These are phyloP conservation scores for Trichoderma lentiforme DNA, from an alignment of 2,329 filamentous ascomycete genomes.

Conservation along the genomic window DNA sequence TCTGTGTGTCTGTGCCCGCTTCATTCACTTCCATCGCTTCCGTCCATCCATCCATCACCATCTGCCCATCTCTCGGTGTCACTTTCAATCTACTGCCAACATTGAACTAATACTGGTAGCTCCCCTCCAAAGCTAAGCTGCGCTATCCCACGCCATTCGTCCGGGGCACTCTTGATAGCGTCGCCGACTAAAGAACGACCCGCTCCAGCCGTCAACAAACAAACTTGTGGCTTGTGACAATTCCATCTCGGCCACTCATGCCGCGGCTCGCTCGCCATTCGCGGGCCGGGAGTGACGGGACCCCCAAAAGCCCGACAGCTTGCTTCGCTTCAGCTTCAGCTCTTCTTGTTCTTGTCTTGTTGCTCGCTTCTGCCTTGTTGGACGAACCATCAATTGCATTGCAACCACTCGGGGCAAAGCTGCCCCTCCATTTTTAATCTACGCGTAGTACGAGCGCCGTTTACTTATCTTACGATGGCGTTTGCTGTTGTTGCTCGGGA, in stretches of 20 bases:
- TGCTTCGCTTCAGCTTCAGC: not conserved
- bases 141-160: conserved; percentile 6
- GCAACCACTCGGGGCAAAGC: not conserved
- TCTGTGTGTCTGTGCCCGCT: not conserved
- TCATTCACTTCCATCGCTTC: not conserved
- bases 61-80: not conserved
- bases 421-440: not conserved
- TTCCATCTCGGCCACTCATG: not conserved
- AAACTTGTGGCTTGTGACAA: not conserved
- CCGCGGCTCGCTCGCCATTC: not conserved
- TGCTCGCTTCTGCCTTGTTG: not conserved
- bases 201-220: not conserved
- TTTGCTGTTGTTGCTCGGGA: not conserved
- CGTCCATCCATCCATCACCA: not conserved
- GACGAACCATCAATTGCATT: not conserved
- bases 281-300: conserved; percentile 9
- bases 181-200: not conserved
- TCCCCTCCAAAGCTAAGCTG: not conserved
- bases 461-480: not conserved
- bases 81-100: not conserved
- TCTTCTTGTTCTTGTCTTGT: not conserved
- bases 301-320: not conserved
- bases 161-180: not conserved
- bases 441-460: not conserved
- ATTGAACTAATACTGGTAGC: not conserved